Percentiles rank a stretch among this genome's conserved stretches.
Evolutionary conservation across 2,329 filamentous ascomycete genomes (phyloP).

Genomic region (Ophiognomonia clavigignenti-juglandacearum): DNA sequence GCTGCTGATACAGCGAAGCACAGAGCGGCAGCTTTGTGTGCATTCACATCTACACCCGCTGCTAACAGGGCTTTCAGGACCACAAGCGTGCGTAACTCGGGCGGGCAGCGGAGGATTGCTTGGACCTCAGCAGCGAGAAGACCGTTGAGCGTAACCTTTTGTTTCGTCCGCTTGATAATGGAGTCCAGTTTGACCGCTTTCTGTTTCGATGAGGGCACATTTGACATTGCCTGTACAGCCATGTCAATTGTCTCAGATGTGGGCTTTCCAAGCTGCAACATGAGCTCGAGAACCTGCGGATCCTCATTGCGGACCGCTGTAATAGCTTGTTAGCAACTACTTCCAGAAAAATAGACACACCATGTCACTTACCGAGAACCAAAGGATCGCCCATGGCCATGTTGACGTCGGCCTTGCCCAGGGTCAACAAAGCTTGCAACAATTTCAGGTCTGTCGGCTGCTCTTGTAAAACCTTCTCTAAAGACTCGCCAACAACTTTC

Average conservation of each 20-base stretch:
- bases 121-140: conserved; percentile 49
- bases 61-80: conserved; percentile 43
- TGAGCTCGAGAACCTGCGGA: conserved; percentile 40
- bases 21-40: conserved; percentile 45
- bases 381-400: conserved; percentile 39
- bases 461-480: conserved; percentile 37
- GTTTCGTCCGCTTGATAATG: conserved; percentile 38
- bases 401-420: conserved; percentile 51
- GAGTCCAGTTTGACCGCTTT: conserved; percentile 47
- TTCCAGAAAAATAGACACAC: too few relatives aligned
- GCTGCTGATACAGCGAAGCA: conserved; percentile 44
- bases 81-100: conserved; percentile 34
- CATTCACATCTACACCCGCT: conserved; percentile 51
- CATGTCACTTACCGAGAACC: conserved; percentile 26
- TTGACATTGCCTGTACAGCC: conserved; percentile 38
- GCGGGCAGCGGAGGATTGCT: conserved; percentile 33
- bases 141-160: conserved; percentile 37
- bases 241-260: conserved; percentile 36
- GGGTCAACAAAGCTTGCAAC: conserved; percentile 41
- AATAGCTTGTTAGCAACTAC: conserved; percentile 18
- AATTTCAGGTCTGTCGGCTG: conserved; percentile 46
- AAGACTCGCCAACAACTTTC: conserved; percentile 36
- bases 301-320: conserved; percentile 38
- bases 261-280: conserved; percentile 43
- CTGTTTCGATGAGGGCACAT: conserved; percentile 35